Conservation (phyloP, 192 early-diverging fungal species). For the Allomyces macrogynus region DNA sequence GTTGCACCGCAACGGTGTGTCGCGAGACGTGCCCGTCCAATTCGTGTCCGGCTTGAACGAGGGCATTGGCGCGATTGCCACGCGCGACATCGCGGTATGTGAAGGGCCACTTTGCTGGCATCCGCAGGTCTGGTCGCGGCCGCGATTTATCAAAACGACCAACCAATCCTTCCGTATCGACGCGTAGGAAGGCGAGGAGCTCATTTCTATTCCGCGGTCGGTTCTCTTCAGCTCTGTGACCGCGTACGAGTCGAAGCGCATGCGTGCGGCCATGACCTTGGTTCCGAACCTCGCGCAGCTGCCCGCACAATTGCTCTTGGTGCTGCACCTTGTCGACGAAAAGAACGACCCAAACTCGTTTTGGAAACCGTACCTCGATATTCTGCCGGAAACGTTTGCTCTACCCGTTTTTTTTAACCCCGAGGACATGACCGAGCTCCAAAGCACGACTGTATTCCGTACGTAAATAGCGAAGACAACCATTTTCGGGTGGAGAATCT, state of each 20-base stretch:
- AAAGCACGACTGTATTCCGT: background rate
- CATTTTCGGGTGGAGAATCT: no score
- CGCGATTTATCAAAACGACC: no score
- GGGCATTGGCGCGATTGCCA: background rate
- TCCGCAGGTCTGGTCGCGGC: no score
- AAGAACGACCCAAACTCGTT: background rate
- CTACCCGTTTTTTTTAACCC: background rate
- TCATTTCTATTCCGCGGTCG: background rate
- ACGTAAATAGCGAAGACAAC: no score
- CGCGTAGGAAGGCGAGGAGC: background rate
- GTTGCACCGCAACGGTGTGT: background rate
- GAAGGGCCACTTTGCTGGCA: background rate
- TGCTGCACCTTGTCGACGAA: background rate
- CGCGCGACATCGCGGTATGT: background rate
- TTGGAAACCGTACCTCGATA: background rate
- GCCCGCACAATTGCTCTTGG: background rate
- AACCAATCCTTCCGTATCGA: no score
- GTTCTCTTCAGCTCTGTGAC: background rate
- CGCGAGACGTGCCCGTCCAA: background rate
- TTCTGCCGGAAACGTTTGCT: background rate
- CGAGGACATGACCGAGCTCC: background rate
- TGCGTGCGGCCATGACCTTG: background rate
- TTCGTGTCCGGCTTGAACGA: background rate
- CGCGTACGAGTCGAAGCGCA: background rate
- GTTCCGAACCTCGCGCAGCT: background rate